These are phyloP conservation scores for Schizonepeta tenuifolia DNA, from an alignment of 257 asterid genomes.

Conservation along the genomic window DNA sequence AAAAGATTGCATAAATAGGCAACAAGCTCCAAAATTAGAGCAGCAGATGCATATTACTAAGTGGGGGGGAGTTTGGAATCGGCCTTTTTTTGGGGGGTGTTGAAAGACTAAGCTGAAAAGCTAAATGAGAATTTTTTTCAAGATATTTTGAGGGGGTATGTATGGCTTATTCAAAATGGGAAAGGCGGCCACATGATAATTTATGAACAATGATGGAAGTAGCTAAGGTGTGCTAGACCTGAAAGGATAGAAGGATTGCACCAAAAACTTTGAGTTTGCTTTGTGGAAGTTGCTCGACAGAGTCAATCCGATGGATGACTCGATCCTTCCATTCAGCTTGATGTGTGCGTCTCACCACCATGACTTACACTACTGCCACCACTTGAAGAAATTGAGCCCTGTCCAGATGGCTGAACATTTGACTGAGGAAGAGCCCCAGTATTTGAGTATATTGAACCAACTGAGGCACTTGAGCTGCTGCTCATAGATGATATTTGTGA, in stretches of 20 bases:
- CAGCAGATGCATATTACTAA: slow-evolving; percentile 35
- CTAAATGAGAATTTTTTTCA: slow-evolving; percentile 36
- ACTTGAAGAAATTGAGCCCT: slow-evolving; percentile 46
- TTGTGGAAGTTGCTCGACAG: slow-evolving; percentile 32
- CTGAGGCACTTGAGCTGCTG: slow-evolving; percentile 47
- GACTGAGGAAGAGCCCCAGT: slow-evolving; percentile 50
- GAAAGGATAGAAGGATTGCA: slow-evolving; percentile 41
- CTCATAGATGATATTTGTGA: slow-evolving; percentile 49
- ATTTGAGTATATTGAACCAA: slow-evolving; percentile 56
- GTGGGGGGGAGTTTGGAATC: slow-evolving; percentile 24
- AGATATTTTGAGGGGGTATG: slow-evolving; percentile 35
- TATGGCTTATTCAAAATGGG: slow-evolving; percentile 55
- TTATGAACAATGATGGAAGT: slow-evolving; percentile 56
- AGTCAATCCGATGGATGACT: slow-evolving; percentile 32
- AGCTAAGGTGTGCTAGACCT: slow-evolving; percentile 44
- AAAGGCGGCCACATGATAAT: slow-evolving; percentile 44
- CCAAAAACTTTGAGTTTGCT: slow-evolving; percentile 38
- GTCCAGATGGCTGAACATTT: slow-evolving; percentile 49
- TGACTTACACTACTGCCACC: slow-evolving; percentile 40
- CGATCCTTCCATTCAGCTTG: slow-evolving; percentile 50
- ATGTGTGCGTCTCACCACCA: slow-evolving; percentile 54
- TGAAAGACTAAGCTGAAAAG: slow-evolving; percentile 40
- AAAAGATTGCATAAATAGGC: slow-evolving; percentile 52
- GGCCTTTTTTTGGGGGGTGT: slow-evolving; percentile 23
- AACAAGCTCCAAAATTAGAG: slow-evolving; percentile 55